Evolutionary conservation across 2,329 filamentous ascomycete species (phyloP), one percentile per base, ranked within the genome.

Genomic region (Alternaria rosae): DNA sequence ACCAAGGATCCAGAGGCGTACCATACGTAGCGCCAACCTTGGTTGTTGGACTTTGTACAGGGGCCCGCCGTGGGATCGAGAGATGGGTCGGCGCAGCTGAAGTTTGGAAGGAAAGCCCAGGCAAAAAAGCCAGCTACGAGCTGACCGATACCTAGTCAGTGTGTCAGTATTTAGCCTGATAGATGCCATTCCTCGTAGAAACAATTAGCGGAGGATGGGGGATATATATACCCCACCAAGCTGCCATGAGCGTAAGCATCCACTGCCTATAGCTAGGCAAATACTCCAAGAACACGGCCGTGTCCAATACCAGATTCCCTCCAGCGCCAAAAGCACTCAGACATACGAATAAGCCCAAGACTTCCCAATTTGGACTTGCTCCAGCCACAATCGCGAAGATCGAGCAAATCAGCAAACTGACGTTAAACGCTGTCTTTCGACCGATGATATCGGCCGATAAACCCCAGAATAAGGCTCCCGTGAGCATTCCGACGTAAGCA

Each of bases 381-480:
- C 90, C 91, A 1, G 89, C 90, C 1, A 91, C 80, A 56, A 91
- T 86, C 28, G 85, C 85, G 51, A 89, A 88, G 6, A 87, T 74
- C 5, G 87, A 85, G 70, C 86, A 89, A 59, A 91, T 82, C 69
- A 91, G 84, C 11, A 92, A 81, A 3, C 87, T 88, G 21, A 87
- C 79, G 70, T 92, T 92, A 80, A 92, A 92, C 6, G 90, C 89
- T 66, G 86, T 87, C 64, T 86, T 86, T 44, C 90, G 84, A 6
- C 89, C 90, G 62, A 92, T 88, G 32, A 92, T 84, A 70, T 92
- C 90, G 21, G 88, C 89, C 4, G 83, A 84, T 28, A 90, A 77
- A 21, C 89, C 89, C 89, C 89, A 92, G 78, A 91, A 91, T 25
- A 91, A 73, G 15, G 88, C 88, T 2, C 88, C 54, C 84, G 81